These are phyloP conservation scores for Elymus sibiricus DNA, from an alignment of 176 grass and related monocot species.

Conservation along the genomic window DNA sequence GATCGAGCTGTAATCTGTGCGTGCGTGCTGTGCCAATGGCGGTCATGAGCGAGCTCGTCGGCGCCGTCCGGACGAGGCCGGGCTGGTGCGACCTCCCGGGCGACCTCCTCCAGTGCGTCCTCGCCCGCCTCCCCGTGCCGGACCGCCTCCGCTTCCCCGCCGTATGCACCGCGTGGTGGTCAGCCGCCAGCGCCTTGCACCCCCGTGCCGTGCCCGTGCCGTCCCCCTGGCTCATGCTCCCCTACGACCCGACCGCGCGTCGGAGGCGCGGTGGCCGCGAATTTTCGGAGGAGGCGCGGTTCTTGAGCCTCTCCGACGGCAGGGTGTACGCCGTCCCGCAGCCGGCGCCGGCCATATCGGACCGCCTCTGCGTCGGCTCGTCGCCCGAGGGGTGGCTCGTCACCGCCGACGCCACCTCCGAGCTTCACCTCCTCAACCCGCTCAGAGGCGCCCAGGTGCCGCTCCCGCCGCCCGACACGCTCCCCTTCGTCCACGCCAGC, in stretches of 20 bases:
- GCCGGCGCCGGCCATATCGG: conserved; percentile 17
- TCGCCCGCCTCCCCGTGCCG: conserved; percentile 28
- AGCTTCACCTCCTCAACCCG: conserved; percentile 51
- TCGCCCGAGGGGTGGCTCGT: conserved; percentile 45
- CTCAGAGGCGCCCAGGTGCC: conserved; percentile 28
- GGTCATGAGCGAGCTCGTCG: conserved; percentile 17
- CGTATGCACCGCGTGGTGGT: conserved; percentile 43
- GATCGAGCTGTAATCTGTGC: background rate
- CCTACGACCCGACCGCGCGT: conserved; percentile 7
- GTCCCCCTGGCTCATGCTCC: conserved; percentile 65
- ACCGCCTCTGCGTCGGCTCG: conserved; percentile 38
- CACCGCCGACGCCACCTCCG: conserved; percentile 33
- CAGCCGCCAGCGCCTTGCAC: background rate
- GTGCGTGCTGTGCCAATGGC: background rate
- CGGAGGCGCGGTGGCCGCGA: background rate
- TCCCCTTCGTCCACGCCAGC: conserved; percentile 30
- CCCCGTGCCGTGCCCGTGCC: background rate
- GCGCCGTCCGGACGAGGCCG: background rate
- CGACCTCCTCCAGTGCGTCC: conserved; percentile 44
- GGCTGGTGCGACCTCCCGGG: conserved; percentile 16
- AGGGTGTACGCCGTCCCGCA: conserved; percentile 33
- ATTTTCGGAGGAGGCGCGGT: conserved; percentile 14
- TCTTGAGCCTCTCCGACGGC: conserved; percentile 44
- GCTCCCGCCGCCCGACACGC: conserved; percentile 38
- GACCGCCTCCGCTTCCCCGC: conserved; percentile 45